These are phyloP conservation scores for Licmophora abbreviata DNA, from an alignment of 108 stramenopile genomes.

Conservation along the genomic window DNA sequence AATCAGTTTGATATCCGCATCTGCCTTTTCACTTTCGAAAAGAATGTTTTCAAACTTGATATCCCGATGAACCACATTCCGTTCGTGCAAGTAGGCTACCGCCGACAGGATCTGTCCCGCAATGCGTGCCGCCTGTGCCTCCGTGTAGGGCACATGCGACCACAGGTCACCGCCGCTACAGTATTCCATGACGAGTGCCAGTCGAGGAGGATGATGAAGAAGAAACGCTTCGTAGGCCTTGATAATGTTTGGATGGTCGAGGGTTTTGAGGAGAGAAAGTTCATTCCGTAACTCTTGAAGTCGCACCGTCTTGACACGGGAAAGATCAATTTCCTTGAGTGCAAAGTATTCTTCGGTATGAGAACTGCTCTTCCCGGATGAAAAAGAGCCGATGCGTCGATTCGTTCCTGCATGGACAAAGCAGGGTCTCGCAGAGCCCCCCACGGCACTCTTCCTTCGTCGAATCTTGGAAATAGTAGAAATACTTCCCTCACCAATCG, in stretches of 20 bases:
- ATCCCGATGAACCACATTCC: conserved; percentile 83
- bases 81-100: conserved; percentile 66
- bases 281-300: conserved; percentile 6
- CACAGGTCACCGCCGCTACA: conserved; percentile 73
- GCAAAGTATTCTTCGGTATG: conserved; percentile 4
- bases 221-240: conserved; percentile 71
- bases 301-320: neutral
- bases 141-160: conserved; percentile 56
- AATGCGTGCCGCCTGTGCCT: conserved; percentile 37
- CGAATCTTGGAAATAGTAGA: conserved; percentile 48
- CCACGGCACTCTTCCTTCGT: conserved; percentile 35
- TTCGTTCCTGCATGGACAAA: neutral
- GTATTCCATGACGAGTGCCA: conserved; percentile 63
- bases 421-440: conserved; percentile 26
- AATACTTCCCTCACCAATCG: conserved; percentile 71
- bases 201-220: too few species aligned
- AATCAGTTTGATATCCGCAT: conserved; percentile 70
- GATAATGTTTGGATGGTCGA: conserved; percentile 89
- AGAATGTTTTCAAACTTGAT: conserved; percentile 80
- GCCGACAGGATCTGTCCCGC: conserved; percentile 58
- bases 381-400: neutral
- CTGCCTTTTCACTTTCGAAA: conserved; percentile 36
- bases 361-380: neutral
- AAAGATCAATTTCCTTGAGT: conserved; percentile 7
- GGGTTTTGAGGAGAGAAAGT: neutral